These are phyloP conservation scores for Phlebiopsis flavidoalba DNA, from an alignment of 768 basidiomycete genomes.

Conservation along the genomic window DNA sequence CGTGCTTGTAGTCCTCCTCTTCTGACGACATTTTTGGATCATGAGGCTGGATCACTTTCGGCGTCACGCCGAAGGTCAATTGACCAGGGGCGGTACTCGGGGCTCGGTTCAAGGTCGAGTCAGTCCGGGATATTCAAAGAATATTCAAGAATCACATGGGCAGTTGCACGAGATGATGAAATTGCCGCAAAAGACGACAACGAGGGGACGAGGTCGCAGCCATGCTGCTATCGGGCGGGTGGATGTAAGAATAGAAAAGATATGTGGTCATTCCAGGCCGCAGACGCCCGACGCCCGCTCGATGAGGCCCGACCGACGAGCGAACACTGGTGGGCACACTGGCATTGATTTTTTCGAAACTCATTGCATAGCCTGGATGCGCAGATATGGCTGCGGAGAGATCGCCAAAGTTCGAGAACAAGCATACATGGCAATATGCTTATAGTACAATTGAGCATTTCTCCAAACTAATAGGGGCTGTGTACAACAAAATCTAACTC, in stretches of 20 bases:
- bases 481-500: not conserved
- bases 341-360: too few relatives aligned
- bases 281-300: not conserved
- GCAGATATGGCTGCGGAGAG: too few relatives aligned
- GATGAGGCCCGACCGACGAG: not conserved
- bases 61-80: not conserved
- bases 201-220: too few relatives aligned
- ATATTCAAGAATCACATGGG: not conserved
- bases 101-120: not conserved
- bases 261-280: not conserved
- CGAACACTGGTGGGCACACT: too few relatives aligned
- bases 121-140: not conserved
- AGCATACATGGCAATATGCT: not conserved
- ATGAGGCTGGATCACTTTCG: not conserved
- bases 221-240: not conserved
- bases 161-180: not conserved
- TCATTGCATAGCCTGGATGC: too few relatives aligned
- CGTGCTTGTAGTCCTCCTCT: slow-evolving; percentile 2
- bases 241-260: not conserved
- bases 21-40: slow-evolving; percentile 5
- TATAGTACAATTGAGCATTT: not conserved
- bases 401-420: too few relatives aligned
- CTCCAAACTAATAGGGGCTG: not conserved
- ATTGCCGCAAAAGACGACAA: not conserved
- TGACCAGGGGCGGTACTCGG: not conserved